Evolutionary conservation across 768 basidiomycete genomes (phyloP).

Genomic region (Lyophyllum semitale): DNA sequence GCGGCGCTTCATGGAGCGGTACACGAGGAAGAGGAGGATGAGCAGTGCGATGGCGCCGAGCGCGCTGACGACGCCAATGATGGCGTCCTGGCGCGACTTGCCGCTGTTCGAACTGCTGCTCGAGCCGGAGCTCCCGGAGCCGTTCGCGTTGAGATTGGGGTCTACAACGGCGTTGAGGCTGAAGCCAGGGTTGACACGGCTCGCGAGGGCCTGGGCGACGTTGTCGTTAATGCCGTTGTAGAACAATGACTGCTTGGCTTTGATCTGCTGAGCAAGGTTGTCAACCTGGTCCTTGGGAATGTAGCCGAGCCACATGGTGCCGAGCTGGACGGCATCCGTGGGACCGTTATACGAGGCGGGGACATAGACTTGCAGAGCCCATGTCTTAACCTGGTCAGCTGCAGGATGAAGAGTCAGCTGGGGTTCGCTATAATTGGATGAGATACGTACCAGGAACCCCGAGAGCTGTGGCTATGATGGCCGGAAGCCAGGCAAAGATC

Average conservation of each 20-base stretch:
- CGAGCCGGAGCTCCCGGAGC: constrained; percentile 18
- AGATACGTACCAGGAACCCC: constrained; percentile 29
- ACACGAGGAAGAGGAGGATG: constrained; percentile 71
- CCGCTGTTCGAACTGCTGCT: constrained; percentile 32
- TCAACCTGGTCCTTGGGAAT: constrained; percentile 60
- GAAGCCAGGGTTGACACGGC: constrained; percentile 71
- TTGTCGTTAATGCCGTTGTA: constrained; percentile 52
- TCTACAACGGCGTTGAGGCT: constrained; percentile 49
- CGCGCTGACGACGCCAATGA: constrained; percentile 87
- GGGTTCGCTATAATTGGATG: neutral
- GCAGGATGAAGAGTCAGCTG: constrained; percentile 10
- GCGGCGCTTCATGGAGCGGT: constrained; percentile 66
- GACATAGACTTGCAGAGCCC: constrained; percentile 69
- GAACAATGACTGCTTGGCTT: constrained; percentile 58
- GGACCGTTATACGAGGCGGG: constrained; percentile 56
- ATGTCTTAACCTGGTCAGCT: constrained; percentile 40
- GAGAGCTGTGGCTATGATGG: constrained; percentile 34
- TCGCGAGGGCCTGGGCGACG: constrained; percentile 59
- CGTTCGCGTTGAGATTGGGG: constrained; percentile 36
- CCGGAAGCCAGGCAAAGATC: constrained; percentile 74
- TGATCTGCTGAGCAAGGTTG: constrained; percentile 65
- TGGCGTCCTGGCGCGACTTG: constrained; percentile 74
- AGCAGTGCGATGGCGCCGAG: constrained; percentile 78
- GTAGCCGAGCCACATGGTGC: constrained; percentile 73
- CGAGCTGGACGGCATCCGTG: constrained; percentile 48